phyloP scores from a whole-genome alignment of 2,329 filamentous ascomycete genomes.

The Fusarium praegraminearum region DNA sequence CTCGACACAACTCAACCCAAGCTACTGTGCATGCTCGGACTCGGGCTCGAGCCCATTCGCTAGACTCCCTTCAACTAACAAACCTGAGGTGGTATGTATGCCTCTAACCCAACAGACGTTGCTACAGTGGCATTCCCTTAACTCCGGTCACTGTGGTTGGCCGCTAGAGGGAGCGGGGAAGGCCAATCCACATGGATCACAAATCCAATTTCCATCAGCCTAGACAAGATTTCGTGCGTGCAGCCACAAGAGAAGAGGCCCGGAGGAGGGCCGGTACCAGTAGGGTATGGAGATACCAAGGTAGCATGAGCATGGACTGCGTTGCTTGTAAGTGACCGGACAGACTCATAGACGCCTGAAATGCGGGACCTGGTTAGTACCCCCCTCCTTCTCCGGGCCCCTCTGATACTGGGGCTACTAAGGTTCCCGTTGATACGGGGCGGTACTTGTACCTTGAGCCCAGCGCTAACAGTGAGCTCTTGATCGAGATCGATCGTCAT shows the following conservation, averaged over 20 bases:
- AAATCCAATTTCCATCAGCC: slow-evolving; percentile 1
- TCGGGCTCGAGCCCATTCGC: neutral
- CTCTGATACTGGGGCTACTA: neutral
- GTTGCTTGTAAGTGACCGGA: neutral
- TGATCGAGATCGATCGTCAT: slow-evolving; percentile 51
- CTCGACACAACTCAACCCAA: neutral
- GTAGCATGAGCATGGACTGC: neutral
- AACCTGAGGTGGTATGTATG: neutral
- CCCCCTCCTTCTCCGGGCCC: neutral
- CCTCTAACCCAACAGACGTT: neutral
- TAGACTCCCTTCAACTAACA: slow-evolving; percentile 6
- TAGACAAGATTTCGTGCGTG: neutral
- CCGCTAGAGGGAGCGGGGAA: slow-evolving; percentile 13
- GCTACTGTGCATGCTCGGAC: neutral
- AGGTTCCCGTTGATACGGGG: slow-evolving; percentile 35
- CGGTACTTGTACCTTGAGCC: slow-evolving; percentile 38
- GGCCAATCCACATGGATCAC: neutral
- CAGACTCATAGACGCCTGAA: neutral
- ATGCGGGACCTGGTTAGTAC: slow-evolving; percentile 5
- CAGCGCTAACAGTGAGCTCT: slow-evolving; percentile 42
- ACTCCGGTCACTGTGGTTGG: slow-evolving; percentile 23
- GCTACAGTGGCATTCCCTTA: slow-evolving; percentile 8
- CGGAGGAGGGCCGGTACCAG: neutral
- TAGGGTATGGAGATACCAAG: neutral
- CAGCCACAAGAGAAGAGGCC: neutral